A percentile compares a stretch with the other conserved stretches of the same genome.
These are phyloP conservation scores for Ustilago bromivora DNA, from an alignment of 1,284 basidiomycete species.

Conservation along the genomic window DNA sequence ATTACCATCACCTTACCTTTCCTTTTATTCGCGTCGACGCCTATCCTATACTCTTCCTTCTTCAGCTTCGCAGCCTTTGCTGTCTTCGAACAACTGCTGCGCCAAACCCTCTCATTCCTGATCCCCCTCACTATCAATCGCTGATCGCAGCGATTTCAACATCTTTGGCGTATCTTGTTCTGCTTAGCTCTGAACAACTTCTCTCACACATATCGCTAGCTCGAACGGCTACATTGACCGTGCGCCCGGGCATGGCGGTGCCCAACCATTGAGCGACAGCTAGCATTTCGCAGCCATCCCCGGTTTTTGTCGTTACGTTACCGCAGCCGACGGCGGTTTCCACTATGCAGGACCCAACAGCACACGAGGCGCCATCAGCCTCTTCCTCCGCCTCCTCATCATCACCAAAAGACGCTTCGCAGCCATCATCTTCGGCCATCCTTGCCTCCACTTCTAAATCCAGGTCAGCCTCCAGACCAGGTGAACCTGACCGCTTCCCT, in stretches of 20 bases:
- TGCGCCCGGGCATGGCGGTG: conserved; percentile 24
- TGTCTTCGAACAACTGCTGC: too few relatives aligned
- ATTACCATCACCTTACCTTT: too few relatives aligned
- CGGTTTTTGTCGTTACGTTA: neutral
- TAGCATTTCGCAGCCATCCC: conserved; percentile 17
- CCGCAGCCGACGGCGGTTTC: neutral
- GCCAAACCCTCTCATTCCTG: too few relatives aligned
- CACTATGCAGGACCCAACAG: conserved; percentile 14
- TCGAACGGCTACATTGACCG: conserved; percentile 5
- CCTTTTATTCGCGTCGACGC: too few relatives aligned
- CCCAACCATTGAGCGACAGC: conserved; percentile 10
- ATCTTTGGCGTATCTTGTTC: neutral
- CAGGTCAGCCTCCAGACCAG: conserved; percentile 11
- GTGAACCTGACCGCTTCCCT: conserved; percentile 9
- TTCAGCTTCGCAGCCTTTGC: neutral
- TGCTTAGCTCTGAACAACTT: neutral
- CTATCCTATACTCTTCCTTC: neutral
- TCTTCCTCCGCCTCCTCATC: conserved; percentile 18
- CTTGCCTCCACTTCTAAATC: conserved; percentile 31
- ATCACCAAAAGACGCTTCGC: conserved; percentile 18
- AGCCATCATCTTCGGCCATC: conserved; percentile 8
- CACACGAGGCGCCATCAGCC: conserved; percentile 13
- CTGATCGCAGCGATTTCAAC: too few relatives aligned
- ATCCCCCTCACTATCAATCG: too few relatives aligned
- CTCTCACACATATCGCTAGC: neutral